Conservation (phyloP, 345 rosid genomes). For the Raphanus raphanistrum region DNA sequence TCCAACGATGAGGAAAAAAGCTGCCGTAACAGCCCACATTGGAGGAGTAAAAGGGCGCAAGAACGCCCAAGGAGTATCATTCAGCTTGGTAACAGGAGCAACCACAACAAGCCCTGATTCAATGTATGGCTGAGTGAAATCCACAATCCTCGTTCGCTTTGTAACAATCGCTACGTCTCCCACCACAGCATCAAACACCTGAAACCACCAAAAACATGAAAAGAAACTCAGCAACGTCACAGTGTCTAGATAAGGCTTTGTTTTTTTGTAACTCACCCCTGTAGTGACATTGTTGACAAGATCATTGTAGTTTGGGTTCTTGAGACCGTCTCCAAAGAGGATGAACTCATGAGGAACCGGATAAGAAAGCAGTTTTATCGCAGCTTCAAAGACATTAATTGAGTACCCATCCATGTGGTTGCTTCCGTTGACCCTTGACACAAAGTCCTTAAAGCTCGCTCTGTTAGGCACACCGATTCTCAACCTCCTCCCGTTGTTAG, state of each 20-base stretch:
- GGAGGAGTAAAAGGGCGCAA: conserved; percentile 69
- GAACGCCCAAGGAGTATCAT: conserved; percentile 75
- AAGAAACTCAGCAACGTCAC: not conserved
- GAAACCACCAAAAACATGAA: conserved; percentile 20
- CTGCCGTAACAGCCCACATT: conserved; percentile 84
- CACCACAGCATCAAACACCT: conserved; percentile 80
- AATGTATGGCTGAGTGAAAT: conserved; percentile 85
- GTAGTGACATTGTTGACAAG: conserved; percentile 57
- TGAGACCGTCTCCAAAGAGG: conserved; percentile 74
- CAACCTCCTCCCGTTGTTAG: conserved; percentile 69
- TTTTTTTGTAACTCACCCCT: conserved; percentile 56
- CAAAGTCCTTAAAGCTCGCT: conserved; percentile 58
- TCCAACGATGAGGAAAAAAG: conserved; percentile 74
- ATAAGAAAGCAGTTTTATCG: conserved; percentile 67
- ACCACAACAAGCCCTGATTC: conserved; percentile 93
- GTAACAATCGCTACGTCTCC: conserved; percentile 83
- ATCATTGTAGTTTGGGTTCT: conserved; percentile 70
- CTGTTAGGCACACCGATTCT: conserved; percentile 79
- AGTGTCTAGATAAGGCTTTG: not conserved
- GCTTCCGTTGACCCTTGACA: conserved; percentile 50
- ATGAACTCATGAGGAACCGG: conserved; percentile 73
- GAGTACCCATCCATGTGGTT: conserved; percentile 68
- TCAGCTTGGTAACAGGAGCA: conserved; percentile 70
- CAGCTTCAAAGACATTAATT: conserved; percentile 75
- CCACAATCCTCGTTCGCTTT: conserved; percentile 66